A percentile compares a stretch with the other conserved stretches of the same genome.
Conservation (phyloP, 805 yeast genomes). For the Candida silvatica region DNA sequence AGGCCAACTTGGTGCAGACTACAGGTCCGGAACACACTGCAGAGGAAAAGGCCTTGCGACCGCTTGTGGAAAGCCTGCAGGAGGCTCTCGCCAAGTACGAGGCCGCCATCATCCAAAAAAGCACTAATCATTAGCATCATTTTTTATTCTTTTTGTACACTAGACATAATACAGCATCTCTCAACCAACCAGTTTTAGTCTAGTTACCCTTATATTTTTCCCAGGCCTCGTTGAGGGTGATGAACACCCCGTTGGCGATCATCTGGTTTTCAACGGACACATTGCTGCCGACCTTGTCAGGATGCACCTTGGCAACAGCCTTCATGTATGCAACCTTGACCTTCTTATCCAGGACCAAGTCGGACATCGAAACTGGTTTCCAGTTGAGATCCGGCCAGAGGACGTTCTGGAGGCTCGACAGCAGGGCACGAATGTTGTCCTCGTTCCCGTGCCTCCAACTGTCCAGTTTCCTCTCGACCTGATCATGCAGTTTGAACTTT, state of each 20-base stretch:
- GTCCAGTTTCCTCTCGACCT: slow-evolving; percentile 43
- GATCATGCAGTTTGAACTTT: slow-evolving; percentile 54
- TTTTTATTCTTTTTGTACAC: too few species aligned
- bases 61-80: slow-evolving; percentile 34
- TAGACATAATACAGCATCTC: slow-evolving; percentile 1
- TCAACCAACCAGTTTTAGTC: too few species aligned
- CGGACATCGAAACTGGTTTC: slow-evolving; percentile 60
- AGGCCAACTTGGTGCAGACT: slow-evolving; percentile 18
- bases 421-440: slow-evolving; percentile 69
- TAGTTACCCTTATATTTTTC: too few species aligned
- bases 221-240: slow-evolving; percentile 83
- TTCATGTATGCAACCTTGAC: slow-evolving; percentile 81
- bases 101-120: slow-evolving; percentile 24
- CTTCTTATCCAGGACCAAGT: slow-evolving; percentile 80
- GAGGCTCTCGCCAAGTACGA: slow-evolving; percentile 41
- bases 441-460: slow-evolving; percentile 72
- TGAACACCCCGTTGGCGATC: slow-evolving; percentile 83
- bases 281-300: slow-evolving; percentile 65
- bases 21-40: slow-evolving; percentile 10
- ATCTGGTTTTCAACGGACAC: slow-evolving; percentile 63
- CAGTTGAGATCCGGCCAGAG: slow-evolving; percentile 62
- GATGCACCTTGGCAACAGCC: slow-evolving; percentile 71
- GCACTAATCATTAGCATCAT: slow-evolving; percentile 1
- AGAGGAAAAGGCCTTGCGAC: slow-evolving; percentile 26
- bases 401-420: slow-evolving; percentile 59